phyloP scores from a whole-genome alignment of 2,329 filamentous ascomycete genomes.

The Cercospora janseana region DNA sequence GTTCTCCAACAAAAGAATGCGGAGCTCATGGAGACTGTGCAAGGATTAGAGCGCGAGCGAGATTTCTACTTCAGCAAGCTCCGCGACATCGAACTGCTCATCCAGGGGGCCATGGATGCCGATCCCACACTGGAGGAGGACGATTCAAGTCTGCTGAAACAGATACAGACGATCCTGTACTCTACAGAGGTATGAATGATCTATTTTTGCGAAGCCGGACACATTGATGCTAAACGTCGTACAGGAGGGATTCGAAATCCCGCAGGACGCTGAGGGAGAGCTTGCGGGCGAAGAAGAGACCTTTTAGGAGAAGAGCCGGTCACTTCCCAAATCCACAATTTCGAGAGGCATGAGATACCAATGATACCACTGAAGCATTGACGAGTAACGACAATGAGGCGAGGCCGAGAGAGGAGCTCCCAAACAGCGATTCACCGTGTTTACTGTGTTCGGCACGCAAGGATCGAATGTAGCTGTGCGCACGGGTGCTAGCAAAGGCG shows the following conservation, averaged over 20 bases:
- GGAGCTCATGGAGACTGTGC: constrained; percentile 91
- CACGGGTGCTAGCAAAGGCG: too few species aligned
- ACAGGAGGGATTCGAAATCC: constrained; percentile 73
- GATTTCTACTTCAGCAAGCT: constrained; percentile 99
- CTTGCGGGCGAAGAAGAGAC: constrained; percentile 71
- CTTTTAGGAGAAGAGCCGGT: constrained; percentile 52
- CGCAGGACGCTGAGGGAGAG: constrained; percentile 66
- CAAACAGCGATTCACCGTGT: too few species aligned
- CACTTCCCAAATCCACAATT: constrained; percentile 5
- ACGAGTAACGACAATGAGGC: constrained; percentile 15
- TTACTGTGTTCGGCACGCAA: too few species aligned
- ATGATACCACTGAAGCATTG: constrained; percentile 16
- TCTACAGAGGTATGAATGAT: constrained; percentile 70
- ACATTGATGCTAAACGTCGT: constrained; percentile 10
- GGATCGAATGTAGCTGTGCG: too few species aligned
- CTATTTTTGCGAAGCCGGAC: not conserved
- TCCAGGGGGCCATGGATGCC: constrained; percentile 89
- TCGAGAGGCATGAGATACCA: constrained; percentile 9
- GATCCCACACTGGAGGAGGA: constrained; percentile 93
- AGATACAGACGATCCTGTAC: constrained; percentile 95
- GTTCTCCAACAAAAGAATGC: constrained; percentile 82
- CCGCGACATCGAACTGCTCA: constrained; percentile 89
- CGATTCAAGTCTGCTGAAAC: constrained; percentile 86
- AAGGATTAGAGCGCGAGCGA: constrained; percentile 87
- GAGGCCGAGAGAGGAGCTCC: too few species aligned